These are phyloP conservation scores for Posidonia oceanica DNA, from an alignment of 116 monocot genomes.

Conservation along the genomic window DNA sequence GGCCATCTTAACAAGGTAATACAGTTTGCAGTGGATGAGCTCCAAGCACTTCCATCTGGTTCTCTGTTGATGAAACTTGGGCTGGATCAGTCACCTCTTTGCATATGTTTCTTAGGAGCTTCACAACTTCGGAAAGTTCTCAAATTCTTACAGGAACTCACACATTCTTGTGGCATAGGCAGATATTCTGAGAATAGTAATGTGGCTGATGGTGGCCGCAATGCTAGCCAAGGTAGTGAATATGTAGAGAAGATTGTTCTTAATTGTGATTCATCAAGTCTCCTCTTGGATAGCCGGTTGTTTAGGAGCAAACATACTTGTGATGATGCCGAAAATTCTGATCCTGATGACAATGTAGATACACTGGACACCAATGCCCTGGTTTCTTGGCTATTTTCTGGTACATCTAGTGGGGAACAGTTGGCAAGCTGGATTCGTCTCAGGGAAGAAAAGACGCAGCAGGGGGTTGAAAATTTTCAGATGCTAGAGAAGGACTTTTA, in stretches of 20 bases:
- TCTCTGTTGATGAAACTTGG: constrained; percentile 32
- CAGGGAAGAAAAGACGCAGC: constrained; percentile 51
- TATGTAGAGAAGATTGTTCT: constrained; percentile 29
- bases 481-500: constrained; percentile 69
- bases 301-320: constrained; percentile 20
- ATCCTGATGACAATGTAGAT: constrained; percentile 13
- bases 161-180: constrained; percentile 56
- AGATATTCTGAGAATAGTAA: constrained; percentile 38
- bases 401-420: constrained; percentile 41
- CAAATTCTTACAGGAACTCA: constrained; percentile 82
- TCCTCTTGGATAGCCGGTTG: constrained; percentile 29
- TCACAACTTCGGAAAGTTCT: constrained; percentile 55
- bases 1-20: constrained; percentile 69
- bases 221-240: constrained; percentile 13
- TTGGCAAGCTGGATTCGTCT: constrained; percentile 39
- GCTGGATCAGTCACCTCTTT: constrained; percentile 49
- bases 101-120: constrained; percentile 61
- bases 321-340: constrained; percentile 10
- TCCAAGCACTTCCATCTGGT: constrained; percentile 43
- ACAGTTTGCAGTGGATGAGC: constrained; percentile 60
- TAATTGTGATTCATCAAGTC: constrained; percentile 25
- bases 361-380: constrained; percentile 34
- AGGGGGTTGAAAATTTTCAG: constrained; percentile 45
- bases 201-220: constrained; percentile 19
- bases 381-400: constrained; percentile 68